Evolutionary conservation across 2,329 filamentous ascomycete species (phyloP), one percentile per base, ranked within the genome.

Genomic region (Monilinia fructicola): DNA sequence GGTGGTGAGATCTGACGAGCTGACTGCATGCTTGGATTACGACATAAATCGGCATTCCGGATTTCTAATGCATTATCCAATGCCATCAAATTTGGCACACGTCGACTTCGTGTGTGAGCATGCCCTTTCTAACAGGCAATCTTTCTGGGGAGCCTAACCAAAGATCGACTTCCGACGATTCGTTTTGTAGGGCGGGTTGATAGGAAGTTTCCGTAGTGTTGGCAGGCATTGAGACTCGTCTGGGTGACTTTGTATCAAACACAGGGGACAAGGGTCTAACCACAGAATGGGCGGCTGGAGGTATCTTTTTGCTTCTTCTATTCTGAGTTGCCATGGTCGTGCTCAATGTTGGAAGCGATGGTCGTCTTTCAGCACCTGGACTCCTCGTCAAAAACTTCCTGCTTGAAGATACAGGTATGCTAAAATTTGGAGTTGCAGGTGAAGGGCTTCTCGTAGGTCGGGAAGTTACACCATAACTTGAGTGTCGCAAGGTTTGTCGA

Each of bases 351-450:
- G 66, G 67, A 10, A 64, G 31, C 60, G 21, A 64, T 67, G n/a
- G 65, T 26, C 58, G 7, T 50, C 40, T 64, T 23, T 68, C 55
- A 38, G 67, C 56, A 11, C 61, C 18, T 68, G 48, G 48, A 38
- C 31, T 48, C n/a, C 42, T 66, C 5, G 44, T 50, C 3, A 46
- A 71, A 54, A 67, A 74, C 23, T 72, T 67, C 56, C 71, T 73
- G 44, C 62, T 72, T 21, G 73, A 74, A 5, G 71, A 69, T 48
- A 69, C 71, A 52, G 75, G 74, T 0, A 74, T 68, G 65, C 74
- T 76, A 50, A 76, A 76, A 61, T 76, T 76, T 35, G 73, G 67
- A 48, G 70, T 69, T n/a, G 69, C 59, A 48, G 71, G 67, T 11
- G 72, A 72, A 38, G 66, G 64, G 21, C 40, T 63, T 55, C 64